Base-by-base conservation (phyloP, 768 basidiomycete species). In the Boletus insuetus region DNA sequence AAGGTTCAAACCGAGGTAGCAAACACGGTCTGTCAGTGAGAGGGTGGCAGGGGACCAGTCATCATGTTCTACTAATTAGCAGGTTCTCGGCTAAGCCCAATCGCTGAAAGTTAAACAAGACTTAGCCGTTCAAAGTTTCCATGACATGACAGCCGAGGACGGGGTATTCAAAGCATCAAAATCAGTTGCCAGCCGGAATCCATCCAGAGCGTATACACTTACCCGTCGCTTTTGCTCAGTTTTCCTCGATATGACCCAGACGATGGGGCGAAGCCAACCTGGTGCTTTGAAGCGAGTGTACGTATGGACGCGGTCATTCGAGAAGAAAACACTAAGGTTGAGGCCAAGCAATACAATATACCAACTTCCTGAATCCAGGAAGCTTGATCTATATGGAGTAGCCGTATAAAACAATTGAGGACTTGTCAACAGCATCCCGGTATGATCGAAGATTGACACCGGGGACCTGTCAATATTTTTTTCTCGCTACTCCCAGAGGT, bases 101-200 rank as follows among this genome's bases (percentile, higher is more conserved):
- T 39, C 26, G 34, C 47, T 13, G 29, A 45, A 54, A 43, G 47
- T 17, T 32, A 58, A 49, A 51, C 9, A 29, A 29, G 6, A 29
- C 60, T 53, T 46, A 40, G 51, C 58, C 54, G 49, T 46, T 54
- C 61, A 60, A 60, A 31, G 62, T 64, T 53, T 56, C 39, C 37
- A 45, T 38, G 51, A 2, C 46, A 43, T 24, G 32, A 39, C 39
- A 31, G 24, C 29, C 32, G 9, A 14, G n/a, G 44, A 47, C 20
- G 46, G 50, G 16, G 16, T 20, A 16, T 26, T 16, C 19, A 41
- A n/a, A 2, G 29, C 19, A 22, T 58, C 24, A 22, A 51, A 37
- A 39, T 49, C 38, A 51, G 43, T 55, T 49, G 37, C 43, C 53
- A 60, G 34, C 43, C 35, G 54, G 43, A 24, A 35, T 11, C 14